Base-by-base conservation (phyloP, 805 yeast genomes). In the Ogataea corticis region DNA sequence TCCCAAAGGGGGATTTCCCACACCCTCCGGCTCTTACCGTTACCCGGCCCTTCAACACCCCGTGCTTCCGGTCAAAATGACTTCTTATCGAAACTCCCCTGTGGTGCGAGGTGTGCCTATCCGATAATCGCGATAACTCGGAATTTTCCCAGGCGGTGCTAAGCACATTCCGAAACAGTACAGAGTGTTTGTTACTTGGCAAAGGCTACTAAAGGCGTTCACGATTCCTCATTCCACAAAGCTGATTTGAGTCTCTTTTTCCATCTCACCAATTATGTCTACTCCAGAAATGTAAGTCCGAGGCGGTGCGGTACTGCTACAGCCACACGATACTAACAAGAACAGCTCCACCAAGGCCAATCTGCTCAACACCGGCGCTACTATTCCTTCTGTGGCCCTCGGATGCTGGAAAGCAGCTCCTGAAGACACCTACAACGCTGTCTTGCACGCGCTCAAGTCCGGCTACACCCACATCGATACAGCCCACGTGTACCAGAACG, bases 381-480 rank as follows among this genome's bases (percentile, higher is more conserved):
- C 35, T 13, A 55, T 57, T 7, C 62, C 58, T 2, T 16, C 49
- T 1, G 34, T 58, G 15, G 63, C 60, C 2, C 40, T 58, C 9
- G 63, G 63, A 3, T 57, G 60, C 5, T 54, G 56, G 59, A 49
- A 51, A 33, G 41, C 50, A 16, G 54, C 47, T 14, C 56, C 44
- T 3, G 47, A 48, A 10, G 41, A 44, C 23, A 55, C 50, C 12
- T 41, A 23, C 17, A 28, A 45, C 17, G 55, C 58, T 2, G 45
- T 52, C 13, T 67, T 67, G 2, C 59, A 63, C 44, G 65, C 67
- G 16, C 30, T 54, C 9, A 23, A 42, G 25, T n/a, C 38, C 27
- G 77, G 76, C 3, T 72, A 70, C 49, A 56, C 68, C 27, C 73
- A 66, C 54, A 65, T 72, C 45, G 77, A 72, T 49, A 64, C 73